A percentile compares a stretch with the other conserved stretches of the same genome.
phyloP scores from a whole-genome alignment of 192 early-diverging fungal genomes.

The Spizellomyces punctatus region DNA sequence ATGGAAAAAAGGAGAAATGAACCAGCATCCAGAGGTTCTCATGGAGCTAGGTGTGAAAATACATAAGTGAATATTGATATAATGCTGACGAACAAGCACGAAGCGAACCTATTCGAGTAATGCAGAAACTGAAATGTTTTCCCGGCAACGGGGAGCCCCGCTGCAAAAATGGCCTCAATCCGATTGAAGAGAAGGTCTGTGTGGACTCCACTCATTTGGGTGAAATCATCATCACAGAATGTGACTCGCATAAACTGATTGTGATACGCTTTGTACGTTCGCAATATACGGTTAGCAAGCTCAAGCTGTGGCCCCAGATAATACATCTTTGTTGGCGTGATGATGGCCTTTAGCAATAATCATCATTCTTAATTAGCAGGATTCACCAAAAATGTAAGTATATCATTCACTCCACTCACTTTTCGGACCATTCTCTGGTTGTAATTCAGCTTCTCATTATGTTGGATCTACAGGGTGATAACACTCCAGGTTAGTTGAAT shows the following conservation, averaged over 20 bases:
- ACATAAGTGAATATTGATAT: not conserved
- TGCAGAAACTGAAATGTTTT: slow-evolving; percentile 65
- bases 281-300: slow-evolving; percentile 73
- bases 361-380: too few species aligned
- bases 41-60: slow-evolving; percentile 3
- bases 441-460: slow-evolving; percentile 19
- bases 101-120: slow-evolving; percentile 56
- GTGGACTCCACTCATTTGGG: slow-evolving; percentile 20
- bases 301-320: slow-evolving; percentile 67
- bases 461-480: not conserved
- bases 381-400: too few species aligned
- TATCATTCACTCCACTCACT: not conserved
- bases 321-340: slow-evolving; percentile 71
- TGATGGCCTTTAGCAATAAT: slow-evolving; percentile 27
- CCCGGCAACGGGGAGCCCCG: slow-evolving; percentile 60
- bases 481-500: too few species aligned
- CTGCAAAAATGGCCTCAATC: slow-evolving; percentile 59
- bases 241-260: slow-evolving; percentile 72
- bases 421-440: slow-evolving; percentile 29
- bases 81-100: not conserved
- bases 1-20: slow-evolving; percentile 54
- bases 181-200: slow-evolving; percentile 36
- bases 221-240: slow-evolving; percentile 66
- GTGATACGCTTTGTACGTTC: slow-evolving; percentile 50
- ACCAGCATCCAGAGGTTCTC: slow-evolving; percentile 68